Conservation (phyloP, 306 rosid genomes). For the Sicyos baderoa region DNA sequence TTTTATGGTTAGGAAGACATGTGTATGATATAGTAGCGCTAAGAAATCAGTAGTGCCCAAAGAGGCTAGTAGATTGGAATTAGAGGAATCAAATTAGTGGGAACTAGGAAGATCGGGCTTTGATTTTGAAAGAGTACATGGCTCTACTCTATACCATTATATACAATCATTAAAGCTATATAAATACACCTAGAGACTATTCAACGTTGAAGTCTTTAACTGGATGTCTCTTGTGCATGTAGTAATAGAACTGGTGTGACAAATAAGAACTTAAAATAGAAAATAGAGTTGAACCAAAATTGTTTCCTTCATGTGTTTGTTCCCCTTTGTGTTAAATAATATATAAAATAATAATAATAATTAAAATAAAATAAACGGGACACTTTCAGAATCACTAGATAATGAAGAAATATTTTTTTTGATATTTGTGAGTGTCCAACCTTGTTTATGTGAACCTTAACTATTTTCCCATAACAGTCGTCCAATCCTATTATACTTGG, state of each 20-base stretch:
- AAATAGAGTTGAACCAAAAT: not conserved
- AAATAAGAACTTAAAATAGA: not conserved
- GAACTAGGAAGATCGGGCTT: slow-evolving; percentile 5
- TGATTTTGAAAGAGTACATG: not conserved
- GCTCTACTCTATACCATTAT: not conserved
- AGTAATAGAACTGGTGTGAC: not conserved
- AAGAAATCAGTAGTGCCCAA: not conserved
- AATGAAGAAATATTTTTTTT: too few species aligned
- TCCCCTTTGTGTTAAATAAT: not conserved
- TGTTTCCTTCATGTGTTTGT: not conserved
- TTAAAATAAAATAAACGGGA: not conserved
- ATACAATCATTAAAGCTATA: not conserved
- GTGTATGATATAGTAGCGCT: not conserved
- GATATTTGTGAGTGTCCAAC: too few species aligned
- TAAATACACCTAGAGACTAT: not conserved
- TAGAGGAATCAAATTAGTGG: not conserved
- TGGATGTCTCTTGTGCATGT: not conserved
- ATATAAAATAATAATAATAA: too few species aligned
- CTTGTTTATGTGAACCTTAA: too few species aligned
- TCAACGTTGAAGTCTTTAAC: not conserved
- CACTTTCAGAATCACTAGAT: not conserved
- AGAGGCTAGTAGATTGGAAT: not conserved
- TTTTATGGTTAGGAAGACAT: not conserved
- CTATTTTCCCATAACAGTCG: too few species aligned
- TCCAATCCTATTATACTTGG: too few species aligned